Evolutionary conservation across 148 eudicot genomes (phyloP), one percentile per base, ranked within the genome.

Genomic region (Amaranthus palmeri): DNA sequence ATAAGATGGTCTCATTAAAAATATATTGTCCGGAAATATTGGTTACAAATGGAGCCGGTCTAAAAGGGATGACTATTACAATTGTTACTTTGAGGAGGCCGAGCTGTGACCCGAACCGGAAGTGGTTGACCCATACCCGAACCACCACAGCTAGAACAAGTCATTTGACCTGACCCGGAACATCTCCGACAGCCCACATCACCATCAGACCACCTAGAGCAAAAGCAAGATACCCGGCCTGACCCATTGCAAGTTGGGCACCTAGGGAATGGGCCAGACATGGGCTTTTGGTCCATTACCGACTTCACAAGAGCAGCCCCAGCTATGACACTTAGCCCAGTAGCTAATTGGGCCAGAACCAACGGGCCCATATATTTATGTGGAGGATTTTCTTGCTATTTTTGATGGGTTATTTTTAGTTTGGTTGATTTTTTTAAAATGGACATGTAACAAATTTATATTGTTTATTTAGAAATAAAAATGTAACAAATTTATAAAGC

Each of bases 201-300:
- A 10, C 96, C 96, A 67, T 93, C 98, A 0, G 96, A 90, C 98
- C 98, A 93, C 8, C 96, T 83, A 4, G 85, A 74, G 45, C 98
- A 93, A 51, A 91, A 63, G 77, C 96, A 93, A 5, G 87, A 17
- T 14, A 87, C 89, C 36, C 92, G 88, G 0, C 98, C 98, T 50
- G 95, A 82, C 7, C 98, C 98, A 70, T 91, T 91, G 74, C 98
- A 93, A 59, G 88, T 80, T 0, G 90, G 72, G 69, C 98, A 93
- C 41, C 92, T 72, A 10, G 88, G 86, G 45, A 78, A 80, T 64
- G 87, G 83, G n/a, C 86, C 88, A 63, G 92, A 79, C 81, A 86
- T 88, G 59, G 91, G 80, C 5, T 79, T 80, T 63, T 79, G 86
- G 75, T 92, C 92, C 80, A 90, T 79, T 1, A 86, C 81, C 17